Base-by-base conservation (phyloP, 2,329 filamentous ascomycete species). In the Ascocoryne sarcoides region DNA sequence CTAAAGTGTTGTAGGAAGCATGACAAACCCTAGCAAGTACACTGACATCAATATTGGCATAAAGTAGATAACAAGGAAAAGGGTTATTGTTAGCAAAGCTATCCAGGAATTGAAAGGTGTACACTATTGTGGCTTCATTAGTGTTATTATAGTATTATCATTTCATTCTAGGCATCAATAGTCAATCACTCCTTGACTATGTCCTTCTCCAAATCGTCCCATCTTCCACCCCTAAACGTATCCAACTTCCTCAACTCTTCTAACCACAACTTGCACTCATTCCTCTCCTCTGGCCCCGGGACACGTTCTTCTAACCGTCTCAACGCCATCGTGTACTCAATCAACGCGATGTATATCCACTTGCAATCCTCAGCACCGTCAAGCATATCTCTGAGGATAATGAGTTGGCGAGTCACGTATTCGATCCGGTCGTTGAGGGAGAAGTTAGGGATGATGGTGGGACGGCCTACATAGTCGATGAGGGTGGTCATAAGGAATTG, bases 331-430 rank as follows among this genome's bases (percentile, higher is more conserved):
- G 80, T 79, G 56, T 86, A 88, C 47, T 86, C 77, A 17, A 96
- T 70, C 37, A 96, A 67, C 4, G 82, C 82, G 62, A 94, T 85
- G 57, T 95, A 94, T 32, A 95, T 84, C 76, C 87, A 92, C 63
- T 95, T 93, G 60, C 77, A 82, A 53, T 83, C 78, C 49, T 78
- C 69, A 4, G 73, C 89, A 48, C 74, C 76, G 42, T 75, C 67
- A 3, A 79, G 56, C 10, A 82, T 62, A 36, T 82, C 78, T 50
- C 75, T 75, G 45, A 95, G 79, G 41, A 78, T 78, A n/a, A 78
- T 74, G 16, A 93, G 72, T 59, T 95, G 87, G 20, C 71, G 65
- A 19, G 67, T 67, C 7, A 94, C 65, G 54, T 89, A 88, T 3
- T 67, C 61, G 23, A 76, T 59, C 35, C 83, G 76, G 41, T 90